A percentile compares a stretch with the other conserved stretches of the same genome.
Conservation (phyloP, 176 grass and related monocot species). For the Bonia amplexicaulis region DNA sequence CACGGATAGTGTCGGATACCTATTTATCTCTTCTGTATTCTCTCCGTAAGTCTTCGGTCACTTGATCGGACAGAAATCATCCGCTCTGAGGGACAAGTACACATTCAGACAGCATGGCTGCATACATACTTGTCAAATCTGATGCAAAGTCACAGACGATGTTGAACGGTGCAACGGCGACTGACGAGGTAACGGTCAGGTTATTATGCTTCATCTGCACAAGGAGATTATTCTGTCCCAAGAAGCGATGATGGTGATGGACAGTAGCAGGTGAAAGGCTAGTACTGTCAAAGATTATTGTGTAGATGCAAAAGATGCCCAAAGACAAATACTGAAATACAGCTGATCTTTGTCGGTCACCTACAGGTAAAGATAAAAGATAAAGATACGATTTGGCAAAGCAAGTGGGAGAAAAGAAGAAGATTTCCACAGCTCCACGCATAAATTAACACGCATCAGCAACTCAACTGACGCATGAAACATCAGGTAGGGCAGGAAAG, state of each 20-base stretch:
- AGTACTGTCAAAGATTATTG: background rate
- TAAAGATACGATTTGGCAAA: conserved; percentile 1
- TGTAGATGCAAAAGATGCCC: background rate
- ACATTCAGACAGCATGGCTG: background rate
- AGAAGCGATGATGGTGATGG: background rate
- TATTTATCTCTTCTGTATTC: no score
- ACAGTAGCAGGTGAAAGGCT: background rate
- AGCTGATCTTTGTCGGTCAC: background rate
- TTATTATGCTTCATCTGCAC: background rate
- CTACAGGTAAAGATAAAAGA: conserved; percentile 9
- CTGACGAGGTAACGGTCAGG: background rate
- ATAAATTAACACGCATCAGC: conserved; percentile 2
- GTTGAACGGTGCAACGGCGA: background rate
- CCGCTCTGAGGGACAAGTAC: background rate
- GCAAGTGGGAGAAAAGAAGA: background rate
- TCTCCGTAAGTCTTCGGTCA: no score
- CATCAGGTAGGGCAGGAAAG: background rate
- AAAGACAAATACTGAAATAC: conserved; percentile 6
- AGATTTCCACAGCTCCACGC: background rate
- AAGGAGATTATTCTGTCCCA: background rate
- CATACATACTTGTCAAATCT: background rate
- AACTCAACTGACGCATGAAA: background rate
- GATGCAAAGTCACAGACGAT: background rate
- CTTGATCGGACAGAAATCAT: no score
- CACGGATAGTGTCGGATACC: no score